phyloP scores from a whole-genome alignment of 345 rosid species.

The Eucalyptus grandis region DNA sequence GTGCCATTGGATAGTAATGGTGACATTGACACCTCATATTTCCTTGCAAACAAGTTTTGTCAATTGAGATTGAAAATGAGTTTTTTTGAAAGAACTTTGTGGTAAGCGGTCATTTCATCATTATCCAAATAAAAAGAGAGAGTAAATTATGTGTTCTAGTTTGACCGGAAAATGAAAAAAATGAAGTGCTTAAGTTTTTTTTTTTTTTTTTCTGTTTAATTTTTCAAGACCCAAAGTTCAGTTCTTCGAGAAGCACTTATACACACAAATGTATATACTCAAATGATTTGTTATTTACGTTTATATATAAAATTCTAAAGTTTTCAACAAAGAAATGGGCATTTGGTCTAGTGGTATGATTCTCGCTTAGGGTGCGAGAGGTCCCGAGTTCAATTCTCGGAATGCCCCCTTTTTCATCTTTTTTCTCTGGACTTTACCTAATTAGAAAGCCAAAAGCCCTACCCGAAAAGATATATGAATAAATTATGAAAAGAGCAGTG shows the following conservation, averaged over 20 bases:
- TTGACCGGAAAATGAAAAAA: not conserved
- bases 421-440: not conserved
- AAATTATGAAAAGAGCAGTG: not conserved
- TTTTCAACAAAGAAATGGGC: not conserved
- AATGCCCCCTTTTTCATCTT: slow-evolving; percentile 17
- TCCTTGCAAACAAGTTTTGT: not conserved
- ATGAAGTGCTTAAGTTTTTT: not conserved
- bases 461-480: not conserved
- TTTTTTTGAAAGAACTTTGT: not conserved
- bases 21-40: not conserved
- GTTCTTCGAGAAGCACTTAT: not conserved
- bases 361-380: slow-evolving; percentile 92
- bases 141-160: not conserved
- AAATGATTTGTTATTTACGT: rapidly evolving
- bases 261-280: not conserved
- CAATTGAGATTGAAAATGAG: not conserved
- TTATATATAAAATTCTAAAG: not conserved
- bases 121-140: not conserved
- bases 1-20: not conserved
- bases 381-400: slow-evolving; percentile 81
- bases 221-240: not conserved
- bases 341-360: slow-evolving; percentile 89
- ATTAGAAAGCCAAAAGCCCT: not conserved
- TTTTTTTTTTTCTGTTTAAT: not conserved
- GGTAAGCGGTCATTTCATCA: not conserved